phyloP scores from a whole-genome alignment of 441 rosid species.

The Populus hybrid region DNA sequence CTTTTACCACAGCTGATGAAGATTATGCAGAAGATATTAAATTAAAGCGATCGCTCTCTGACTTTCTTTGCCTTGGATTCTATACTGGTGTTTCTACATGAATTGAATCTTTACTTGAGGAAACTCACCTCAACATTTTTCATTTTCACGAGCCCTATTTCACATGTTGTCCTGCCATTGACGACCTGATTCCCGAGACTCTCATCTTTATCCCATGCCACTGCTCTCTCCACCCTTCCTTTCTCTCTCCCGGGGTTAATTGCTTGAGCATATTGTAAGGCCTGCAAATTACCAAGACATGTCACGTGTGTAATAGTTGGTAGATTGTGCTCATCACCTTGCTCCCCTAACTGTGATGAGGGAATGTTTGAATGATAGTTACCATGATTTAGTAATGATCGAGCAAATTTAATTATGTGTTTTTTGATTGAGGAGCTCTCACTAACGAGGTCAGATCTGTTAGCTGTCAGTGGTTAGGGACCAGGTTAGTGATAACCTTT shows the following conservation, averaged over 20 bases:
- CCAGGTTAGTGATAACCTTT: not conserved
- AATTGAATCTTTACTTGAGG: not conserved
- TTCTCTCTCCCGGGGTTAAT: not conserved
- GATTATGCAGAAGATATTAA: too few relatives aligned
- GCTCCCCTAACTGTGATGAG: too few relatives aligned
- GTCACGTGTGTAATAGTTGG: too few relatives aligned
- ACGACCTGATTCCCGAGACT: slow-evolving; percentile 51
- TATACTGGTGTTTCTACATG: too few relatives aligned
- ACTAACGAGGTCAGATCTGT: too few relatives aligned
- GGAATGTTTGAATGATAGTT: too few relatives aligned
- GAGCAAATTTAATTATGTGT: too few relatives aligned
- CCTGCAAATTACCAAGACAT: too few relatives aligned
- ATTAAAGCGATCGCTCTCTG: not conserved
- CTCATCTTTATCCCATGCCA: slow-evolving; percentile 46
- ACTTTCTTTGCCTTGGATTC: slow-evolving; percentile 26
- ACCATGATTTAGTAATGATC: too few relatives aligned
- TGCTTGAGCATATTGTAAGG: not conserved
- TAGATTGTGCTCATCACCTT: too few relatives aligned
- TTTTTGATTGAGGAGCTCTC: too few relatives aligned
- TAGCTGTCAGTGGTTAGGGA: too few relatives aligned
- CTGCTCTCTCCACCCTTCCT: not conserved
- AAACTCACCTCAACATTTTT: slow-evolving; percentile 47
- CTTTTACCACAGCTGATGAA: not conserved
- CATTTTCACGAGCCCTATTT: slow-evolving; percentile 41
- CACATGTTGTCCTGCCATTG: slow-evolving; percentile 34